A percentile compares a stretch with the other conserved stretches of the same genome.
phyloP scores from a whole-genome alignment of 176 grass and related monocot species.

The Miscanthus lutarioriparius region DNA sequence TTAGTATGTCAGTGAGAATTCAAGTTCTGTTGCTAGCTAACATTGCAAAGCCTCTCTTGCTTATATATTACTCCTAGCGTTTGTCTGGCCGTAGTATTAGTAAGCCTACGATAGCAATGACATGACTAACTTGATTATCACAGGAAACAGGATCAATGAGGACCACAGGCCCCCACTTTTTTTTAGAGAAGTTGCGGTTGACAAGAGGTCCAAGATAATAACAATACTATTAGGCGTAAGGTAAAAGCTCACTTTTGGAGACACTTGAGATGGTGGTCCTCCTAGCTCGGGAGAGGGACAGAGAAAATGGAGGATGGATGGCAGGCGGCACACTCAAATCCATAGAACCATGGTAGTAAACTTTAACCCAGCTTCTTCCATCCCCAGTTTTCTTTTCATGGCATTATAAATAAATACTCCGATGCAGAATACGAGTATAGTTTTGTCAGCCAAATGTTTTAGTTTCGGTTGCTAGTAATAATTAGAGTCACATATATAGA shows the following conservation, averaged over 20 bases:
- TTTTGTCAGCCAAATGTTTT: background rate
- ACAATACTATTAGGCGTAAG: constrained; percentile 25
- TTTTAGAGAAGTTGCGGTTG: constrained; percentile 1
- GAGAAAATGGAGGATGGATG: background rate
- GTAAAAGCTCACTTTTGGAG: constrained; percentile 48
- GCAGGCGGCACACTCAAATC: background rate
- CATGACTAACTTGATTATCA: constrained; percentile 19
- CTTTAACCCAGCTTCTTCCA: background rate
- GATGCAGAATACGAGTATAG: too few species aligned
- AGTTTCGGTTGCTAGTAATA: background rate
- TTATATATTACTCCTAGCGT: background rate
- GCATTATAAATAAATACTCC: background rate
- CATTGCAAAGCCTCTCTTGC: background rate
- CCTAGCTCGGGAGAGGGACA: background rate
- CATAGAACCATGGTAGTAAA: background rate
- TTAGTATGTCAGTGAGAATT: background rate
- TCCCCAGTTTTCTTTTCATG: background rate
- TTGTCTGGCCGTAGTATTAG: background rate
- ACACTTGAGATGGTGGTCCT: constrained; percentile 35
- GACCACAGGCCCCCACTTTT: constrained; percentile 23
- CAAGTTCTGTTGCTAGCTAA: background rate
- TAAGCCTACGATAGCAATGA: constrained; percentile 15
- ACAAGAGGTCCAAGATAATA: constrained; percentile 19
- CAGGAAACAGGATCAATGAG: background rate
- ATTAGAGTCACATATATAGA: background rate